Evolutionary conservation across 1,284 basidiomycete species (phyloP), one percentile per base, ranked within the genome.

Genomic region (Mrakiaceae sp.): DNA sequence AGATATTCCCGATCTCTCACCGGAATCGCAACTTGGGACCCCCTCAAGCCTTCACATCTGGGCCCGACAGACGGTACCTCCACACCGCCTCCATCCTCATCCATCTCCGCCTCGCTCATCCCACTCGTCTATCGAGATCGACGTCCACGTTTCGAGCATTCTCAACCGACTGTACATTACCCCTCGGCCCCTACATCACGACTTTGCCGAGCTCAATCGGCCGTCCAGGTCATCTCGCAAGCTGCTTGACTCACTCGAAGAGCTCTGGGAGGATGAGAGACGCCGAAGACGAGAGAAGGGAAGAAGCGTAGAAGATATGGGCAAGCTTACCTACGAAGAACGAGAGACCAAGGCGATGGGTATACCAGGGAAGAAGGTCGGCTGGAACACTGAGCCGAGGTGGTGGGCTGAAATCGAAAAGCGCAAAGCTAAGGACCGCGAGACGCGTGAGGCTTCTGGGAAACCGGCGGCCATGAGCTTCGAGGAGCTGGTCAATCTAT

Each of bases 241-340:
- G 60, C 82, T 96, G 40, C 88, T 98, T 0, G 81, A 86, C 43
- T 87, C 90, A 70, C 86, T 98, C 62, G 85, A 87, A 63, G 94
- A 96, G 74, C 80, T 98, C 1, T 98, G 95, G 95, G 88, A 94
- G 63, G 92, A 96, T 70, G 95, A 98, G 74, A 84, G 87, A 9
- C 79, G 80, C 9, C 82, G 92, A 4, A 80, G 94, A 14, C 72
- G 75, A 12, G 81, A 79, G 6, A 81, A 80, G 43, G 90, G 90
- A 0, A 62, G 48, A 44, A n/a, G 16, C 51, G 52, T 40, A 43
- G 48, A 57, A 69, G 54, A 14, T 0, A 16, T 60, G 49, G 54
- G 55, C 14, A 57, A 62, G 50, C 40, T 60, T 8, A 50, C 40
- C 11, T 60, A 62, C 44, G 64, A 54, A 9, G 14, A 44, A 50